Conservation (phyloP, 2,329 filamentous ascomycete genomes). For the Eutypa lata region DNA sequence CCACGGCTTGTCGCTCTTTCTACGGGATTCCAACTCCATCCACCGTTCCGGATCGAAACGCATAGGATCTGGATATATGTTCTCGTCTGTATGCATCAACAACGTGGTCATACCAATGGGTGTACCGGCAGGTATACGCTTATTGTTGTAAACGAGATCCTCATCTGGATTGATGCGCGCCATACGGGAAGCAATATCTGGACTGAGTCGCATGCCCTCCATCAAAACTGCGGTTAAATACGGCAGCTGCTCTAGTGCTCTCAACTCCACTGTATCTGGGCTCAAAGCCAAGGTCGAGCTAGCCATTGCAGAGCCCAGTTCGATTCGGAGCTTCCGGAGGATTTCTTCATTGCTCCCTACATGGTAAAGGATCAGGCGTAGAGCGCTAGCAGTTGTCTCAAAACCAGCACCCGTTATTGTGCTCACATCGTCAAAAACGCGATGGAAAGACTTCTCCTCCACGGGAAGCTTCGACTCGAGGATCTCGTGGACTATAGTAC, state of each 20-base stretch:
- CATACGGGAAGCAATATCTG: constrained; percentile 35
- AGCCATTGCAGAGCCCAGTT: not conserved
- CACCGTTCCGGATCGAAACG: no score
- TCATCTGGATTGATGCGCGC: constrained; percentile 38
- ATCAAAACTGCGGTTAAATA: constrained; percentile 43
- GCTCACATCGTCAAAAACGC: constrained; percentile 1
- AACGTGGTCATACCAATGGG: no score
- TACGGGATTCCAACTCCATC: no score
- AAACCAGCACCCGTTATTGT: not conserved
- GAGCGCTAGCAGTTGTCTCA: constrained; percentile 2
- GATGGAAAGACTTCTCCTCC: not conserved
- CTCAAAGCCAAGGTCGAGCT: not conserved
- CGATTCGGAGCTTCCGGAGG: not conserved
- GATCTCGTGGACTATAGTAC: constrained; percentile 4
- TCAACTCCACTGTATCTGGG: not conserved
- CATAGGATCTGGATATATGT: no score
- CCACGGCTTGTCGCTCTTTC: no score
- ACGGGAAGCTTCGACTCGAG: constrained; percentile 1
- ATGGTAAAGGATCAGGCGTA: constrained; percentile 6
- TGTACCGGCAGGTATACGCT: no score
- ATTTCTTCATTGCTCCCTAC: not conserved
- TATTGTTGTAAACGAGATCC: no score
- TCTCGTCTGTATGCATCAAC: not conserved
- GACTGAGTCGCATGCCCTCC: constrained; percentile 43
- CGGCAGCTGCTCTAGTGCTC: constrained; percentile 17